These are phyloP conservation scores for Fusarium penzigii DNA, from an alignment of 2,329 filamentous ascomycete species.

Conservation along the genomic window DNA sequence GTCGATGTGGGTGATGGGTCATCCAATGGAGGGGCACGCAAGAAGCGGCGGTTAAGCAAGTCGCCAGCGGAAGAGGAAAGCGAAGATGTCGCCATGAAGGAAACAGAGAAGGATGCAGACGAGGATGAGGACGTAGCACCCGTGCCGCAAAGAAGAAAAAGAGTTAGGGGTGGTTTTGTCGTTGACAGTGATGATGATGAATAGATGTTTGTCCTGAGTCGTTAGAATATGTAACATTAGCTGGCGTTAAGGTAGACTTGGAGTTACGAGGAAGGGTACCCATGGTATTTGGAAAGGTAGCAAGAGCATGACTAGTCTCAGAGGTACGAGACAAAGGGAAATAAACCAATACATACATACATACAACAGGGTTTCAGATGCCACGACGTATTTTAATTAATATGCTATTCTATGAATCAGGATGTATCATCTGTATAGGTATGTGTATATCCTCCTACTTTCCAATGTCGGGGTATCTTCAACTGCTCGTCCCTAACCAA, in stretches of 20 bases:
- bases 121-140: conserved; percentile 35
- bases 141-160: conserved; percentile 39
- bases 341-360: no score
- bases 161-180: conserved; percentile 55
- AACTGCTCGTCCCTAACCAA: neutral
- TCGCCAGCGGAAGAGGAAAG: conserved; percentile 20
- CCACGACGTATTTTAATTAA: no score
- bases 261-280: neutral
- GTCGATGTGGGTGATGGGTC: conserved; percentile 23
- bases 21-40: conserved; percentile 38
- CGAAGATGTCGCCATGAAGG: conserved; percentile 23
- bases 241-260: conserved; percentile 13
- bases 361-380: no score
- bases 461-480: no score
- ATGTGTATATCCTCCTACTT: conserved; percentile 11
- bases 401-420: no score
- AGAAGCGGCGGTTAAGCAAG: conserved; percentile 38
- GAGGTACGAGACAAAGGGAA: neutral
- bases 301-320: neutral
- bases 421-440: neutral
- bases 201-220: conserved; percentile 11
- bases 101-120: conserved; percentile 29
- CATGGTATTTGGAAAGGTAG: neutral
- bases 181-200: conserved; percentile 63
- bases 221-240: conserved; percentile 2